Evolutionary conservation across 306 rosid species (phyloP), one percentile per base, ranked within the genome.

Genomic region (Medicago lupulina): DNA sequence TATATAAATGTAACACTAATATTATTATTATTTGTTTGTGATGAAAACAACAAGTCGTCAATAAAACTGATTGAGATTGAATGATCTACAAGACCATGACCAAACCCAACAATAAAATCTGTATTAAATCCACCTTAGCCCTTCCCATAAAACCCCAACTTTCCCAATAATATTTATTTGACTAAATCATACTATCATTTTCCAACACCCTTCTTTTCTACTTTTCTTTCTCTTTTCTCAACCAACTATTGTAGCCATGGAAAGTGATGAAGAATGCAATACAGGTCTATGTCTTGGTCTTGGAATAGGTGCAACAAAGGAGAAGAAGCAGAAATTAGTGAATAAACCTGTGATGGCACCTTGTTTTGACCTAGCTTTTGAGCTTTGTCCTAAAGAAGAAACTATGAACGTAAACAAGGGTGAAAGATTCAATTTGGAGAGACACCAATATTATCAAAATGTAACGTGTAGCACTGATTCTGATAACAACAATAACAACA

Each of bases 241-340:
- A 55, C 0, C 17, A 59, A 55, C 2, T 13, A 25, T 2, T 59
- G 2, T 6, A 59, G 18, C 76, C 76, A 90, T 90, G 96, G 91
- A 81, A 75, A 25, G 81, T 44, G 86, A 78, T 15, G 72, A 81
- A 36, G 86, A 87, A 85, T 87, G 88, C 87, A 89, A 73, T 76
- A 83, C 92, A 21, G 80, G 84, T 71, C 82, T 90, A 4, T 69
- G 70, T 60, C 90, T 93, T 3, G 96, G 89, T 1, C 80, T 89
- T 15, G 96, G 98, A 2, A 81, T 89, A 17, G 96, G 98, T 39
- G 96, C 86, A 12, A 79, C 69, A 54, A 81, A 66, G 61, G 68
- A 67, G 75, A 59, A 73, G 79, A 59, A 76, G 13, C 23, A 44
- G 8, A 71, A 69, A 70, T 59, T 76, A 61, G 64, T 71, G 61